Evolutionary conservation across 441 rosid species (phyloP).

Genomic region (Lepidium campestre): DNA sequence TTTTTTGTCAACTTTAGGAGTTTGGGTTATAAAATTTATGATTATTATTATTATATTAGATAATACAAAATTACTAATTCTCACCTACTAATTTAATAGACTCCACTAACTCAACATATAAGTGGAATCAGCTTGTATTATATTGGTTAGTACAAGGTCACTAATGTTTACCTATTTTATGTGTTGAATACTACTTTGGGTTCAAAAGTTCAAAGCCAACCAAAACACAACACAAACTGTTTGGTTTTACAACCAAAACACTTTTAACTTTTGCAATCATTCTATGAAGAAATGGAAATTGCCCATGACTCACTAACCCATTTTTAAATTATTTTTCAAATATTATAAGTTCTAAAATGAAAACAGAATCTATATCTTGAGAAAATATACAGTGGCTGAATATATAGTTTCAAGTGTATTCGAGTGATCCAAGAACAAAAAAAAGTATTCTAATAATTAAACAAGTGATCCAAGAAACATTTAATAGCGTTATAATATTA

Average conservation of each 20-base stretch:
- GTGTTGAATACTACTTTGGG: conserved; percentile 14
- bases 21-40: neutral
- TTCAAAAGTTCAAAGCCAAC: conserved; percentile 23
- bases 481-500: neutral
- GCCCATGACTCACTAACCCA: conserved; percentile 13
- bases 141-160: neutral
- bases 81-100: conserved; percentile 20
- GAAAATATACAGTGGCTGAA: neutral
- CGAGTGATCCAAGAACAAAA: conserved; percentile 23
- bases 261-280: neutral
- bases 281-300: conserved; percentile 11
- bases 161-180: neutral
- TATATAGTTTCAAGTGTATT: conserved; percentile 7
- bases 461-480: conserved; percentile 14
- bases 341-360: neutral
- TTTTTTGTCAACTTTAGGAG: neutral
- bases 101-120: conserved; percentile 18
- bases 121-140: conserved; percentile 12
- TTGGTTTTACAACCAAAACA: conserved; percentile 16
- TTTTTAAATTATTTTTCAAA: conserved; percentile 1
- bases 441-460: neutral
- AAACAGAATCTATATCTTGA: neutral
- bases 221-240: neutral
- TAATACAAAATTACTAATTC: conserved; percentile 14
- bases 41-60: neutral